Evolutionary conservation across 2,329 filamentous ascomycete genomes (phyloP), one percentile per base, ranked within the genome.

Genomic region (Fusarium zealandicum): DNA sequence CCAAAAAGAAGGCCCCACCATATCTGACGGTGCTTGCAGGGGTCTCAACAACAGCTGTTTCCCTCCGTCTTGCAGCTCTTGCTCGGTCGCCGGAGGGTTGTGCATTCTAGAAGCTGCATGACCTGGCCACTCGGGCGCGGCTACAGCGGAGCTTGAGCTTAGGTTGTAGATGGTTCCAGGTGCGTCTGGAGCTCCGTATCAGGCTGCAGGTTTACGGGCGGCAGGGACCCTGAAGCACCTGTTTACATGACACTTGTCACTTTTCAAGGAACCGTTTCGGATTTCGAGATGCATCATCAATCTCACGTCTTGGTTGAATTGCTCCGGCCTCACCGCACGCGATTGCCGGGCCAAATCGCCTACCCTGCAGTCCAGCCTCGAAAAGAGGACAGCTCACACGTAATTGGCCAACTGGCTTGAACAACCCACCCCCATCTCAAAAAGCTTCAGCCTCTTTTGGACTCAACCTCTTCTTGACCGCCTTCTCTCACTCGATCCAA

Each of bases 401-500:
- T 32, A 8, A 59, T 61, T 61, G 59, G 59, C 1, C 28, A 37
- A 13, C 22, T 31, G 8, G 8, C 22, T 8, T 8, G 20, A 22
- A 7, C 20, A 22, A 22, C 7, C 4, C 33, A 25, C 32, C 36
- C 6, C 17, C 14, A 31, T n/a, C n/a, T 5, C 20, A 4, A 25
- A 14, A 18, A 28, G 27, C 14, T 44, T 44, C 25, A 43, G 13
- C 28, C 28, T 31, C 37, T 50, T 41, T 16, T 18, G 20, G 16
- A 43, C 48, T 31, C 54, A 39, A 43, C 31, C 28, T 40, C 27
- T 40, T 40, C 51, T 50, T 66, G 64, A 66, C 64, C 64, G 64
- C 64, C 50, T 66, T 66, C 67, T 59, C 45, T 56, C 33, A 53
- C 54, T 51, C 28, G 58, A 63, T 53, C 38, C 49, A 25, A 25